Evolutionary conservation across 305 asterid species (phyloP), one percentile per base, ranked within the genome.

Genomic region (Fraxinus sp.): DNA sequence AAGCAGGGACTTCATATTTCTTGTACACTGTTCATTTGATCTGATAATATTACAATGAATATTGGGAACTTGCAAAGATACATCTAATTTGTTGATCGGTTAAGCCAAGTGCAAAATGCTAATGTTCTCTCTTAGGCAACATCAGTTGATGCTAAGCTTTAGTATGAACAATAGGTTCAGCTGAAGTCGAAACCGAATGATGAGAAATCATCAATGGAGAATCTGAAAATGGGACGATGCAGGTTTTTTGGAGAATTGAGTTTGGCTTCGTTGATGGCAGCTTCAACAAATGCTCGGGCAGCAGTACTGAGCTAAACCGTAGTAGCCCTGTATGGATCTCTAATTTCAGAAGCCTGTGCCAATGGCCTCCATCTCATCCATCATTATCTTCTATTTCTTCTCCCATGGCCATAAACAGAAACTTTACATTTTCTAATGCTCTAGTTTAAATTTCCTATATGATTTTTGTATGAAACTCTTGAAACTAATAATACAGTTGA

Each of bases 331-430:
- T 83, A 78, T 0, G 97, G 97, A 33, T 92, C 98, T 24, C 98
- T 86, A 3, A 91, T 93, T 26, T 93, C 97, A 1, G 97, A 97
- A 0, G 97, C 97, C 96, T 95, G 93, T 85, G 93, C 98, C 95
- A 97, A 94, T 16, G 98, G 98, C 85, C 98, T 79, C 68, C 90
- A 91, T 80, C 98, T 52, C 1, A 92, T 97, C 26, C 97, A 97
- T 80, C 97, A 86, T 79, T 91, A 93, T 55, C 88, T 81, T 81
- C 93, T 77, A 59, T 3, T 41, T 41, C 52, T 43, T 43, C 5
- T 11, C 57, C 18, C 57, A 46, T 46, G 46, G 55, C 55, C 14
- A 11, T 46, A 46, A 3, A 46, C 55, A 46, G n/a, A 46, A 46
- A 13, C 18, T 43, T 10, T 0, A 0, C n/a, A 46, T 11, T 43